These are phyloP conservation scores for Sporothrix schenckii DNA, from an alignment of 2,329 filamentous ascomycete genomes.

Conservation along the genomic window DNA sequence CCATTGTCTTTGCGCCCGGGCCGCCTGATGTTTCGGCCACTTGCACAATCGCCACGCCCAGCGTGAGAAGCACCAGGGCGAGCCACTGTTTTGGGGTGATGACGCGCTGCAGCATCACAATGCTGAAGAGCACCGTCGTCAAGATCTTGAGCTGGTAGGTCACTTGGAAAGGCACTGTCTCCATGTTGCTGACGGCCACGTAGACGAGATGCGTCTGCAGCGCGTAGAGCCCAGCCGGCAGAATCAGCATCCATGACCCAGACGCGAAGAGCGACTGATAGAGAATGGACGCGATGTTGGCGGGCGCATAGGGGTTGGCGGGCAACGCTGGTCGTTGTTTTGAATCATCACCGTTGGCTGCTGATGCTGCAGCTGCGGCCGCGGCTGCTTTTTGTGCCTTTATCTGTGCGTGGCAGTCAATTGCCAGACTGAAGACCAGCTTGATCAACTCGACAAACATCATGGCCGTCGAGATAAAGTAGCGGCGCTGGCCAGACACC, in stretches of 20 bases:
- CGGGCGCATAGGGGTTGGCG: background rate
- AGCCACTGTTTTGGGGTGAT: conserved; percentile 24
- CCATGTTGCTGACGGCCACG: conserved; percentile 27
- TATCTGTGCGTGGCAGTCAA: background rate
- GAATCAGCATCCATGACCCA: conserved; percentile 20
- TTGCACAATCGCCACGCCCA: conserved; percentile 29
- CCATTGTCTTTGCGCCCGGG: background rate
- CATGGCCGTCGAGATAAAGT: conserved; percentile 27
- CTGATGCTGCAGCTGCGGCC: background rate
- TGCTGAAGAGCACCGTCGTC: conserved; percentile 28
- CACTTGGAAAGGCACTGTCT: conserved; percentile 26
- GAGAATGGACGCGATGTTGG: background rate
- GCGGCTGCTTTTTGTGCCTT: background rate
- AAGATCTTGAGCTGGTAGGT: conserved; percentile 30
- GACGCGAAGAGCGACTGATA: conserved; percentile 2
- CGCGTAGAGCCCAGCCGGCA: conserved; percentile 23
- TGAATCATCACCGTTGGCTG: background rate
- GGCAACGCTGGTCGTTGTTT: background rate
- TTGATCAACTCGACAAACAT: conserved; percentile 26
- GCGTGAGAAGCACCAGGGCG: conserved; percentile 19
- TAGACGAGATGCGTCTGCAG: conserved; percentile 27
- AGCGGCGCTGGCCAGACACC: background rate
- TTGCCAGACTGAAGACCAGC: conserved; percentile 14
- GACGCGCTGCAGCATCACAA: conserved; percentile 18
- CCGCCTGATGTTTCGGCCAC: conserved; percentile 3